phyloP scores from a whole-genome alignment of 2,329 filamentous ascomycete species.

The Phoma sp. region DNA sequence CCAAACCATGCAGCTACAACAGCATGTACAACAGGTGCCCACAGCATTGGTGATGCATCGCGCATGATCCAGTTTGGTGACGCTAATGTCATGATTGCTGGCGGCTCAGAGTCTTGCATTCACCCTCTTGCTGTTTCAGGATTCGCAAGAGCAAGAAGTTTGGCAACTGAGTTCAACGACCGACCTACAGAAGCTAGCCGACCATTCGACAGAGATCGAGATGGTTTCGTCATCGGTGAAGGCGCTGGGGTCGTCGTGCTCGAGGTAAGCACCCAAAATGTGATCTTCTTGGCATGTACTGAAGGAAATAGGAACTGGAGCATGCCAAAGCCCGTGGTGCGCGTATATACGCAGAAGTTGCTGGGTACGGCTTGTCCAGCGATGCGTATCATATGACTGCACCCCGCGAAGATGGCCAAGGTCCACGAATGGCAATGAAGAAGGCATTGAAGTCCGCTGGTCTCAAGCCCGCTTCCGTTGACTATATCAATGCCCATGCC shows the following conservation, averaged over 20 bases:
- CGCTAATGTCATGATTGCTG: slow-evolving; percentile 95
- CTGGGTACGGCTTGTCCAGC: slow-evolving; percentile 87
- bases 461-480: slow-evolving; percentile 73
- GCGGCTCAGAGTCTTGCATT: slow-evolving; percentile 92
- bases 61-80: slow-evolving; percentile 91
- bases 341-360: slow-evolving; percentile 85
- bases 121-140: slow-evolving; percentile 92
- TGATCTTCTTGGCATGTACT: not conserved
- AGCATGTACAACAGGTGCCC: slow-evolving; percentile 94
- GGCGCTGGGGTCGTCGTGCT: slow-evolving; percentile 87
- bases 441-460: slow-evolving; percentile 77
- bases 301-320: slow-evolving; percentile 69
- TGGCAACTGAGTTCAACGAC: slow-evolving; percentile 83
- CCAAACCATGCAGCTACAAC: slow-evolving; percentile 94
- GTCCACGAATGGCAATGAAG: slow-evolving; percentile 85
- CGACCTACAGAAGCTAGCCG: slow-evolving; percentile 75
- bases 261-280: slow-evolving; percentile 62
- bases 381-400: slow-evolving; percentile 96
- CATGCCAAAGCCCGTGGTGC: slow-evolving; percentile 84
- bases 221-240: slow-evolving; percentile 92
- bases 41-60: slow-evolving; percentile 93
- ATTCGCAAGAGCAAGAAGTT: slow-evolving; percentile 85
- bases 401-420: slow-evolving; percentile 80
- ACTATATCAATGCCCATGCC: slow-evolving; percentile 96
- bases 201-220: slow-evolving; percentile 81